Conservation (phyloP, 2,329 filamentous ascomycete species). For the Colletotrichum zoysiae region DNA sequence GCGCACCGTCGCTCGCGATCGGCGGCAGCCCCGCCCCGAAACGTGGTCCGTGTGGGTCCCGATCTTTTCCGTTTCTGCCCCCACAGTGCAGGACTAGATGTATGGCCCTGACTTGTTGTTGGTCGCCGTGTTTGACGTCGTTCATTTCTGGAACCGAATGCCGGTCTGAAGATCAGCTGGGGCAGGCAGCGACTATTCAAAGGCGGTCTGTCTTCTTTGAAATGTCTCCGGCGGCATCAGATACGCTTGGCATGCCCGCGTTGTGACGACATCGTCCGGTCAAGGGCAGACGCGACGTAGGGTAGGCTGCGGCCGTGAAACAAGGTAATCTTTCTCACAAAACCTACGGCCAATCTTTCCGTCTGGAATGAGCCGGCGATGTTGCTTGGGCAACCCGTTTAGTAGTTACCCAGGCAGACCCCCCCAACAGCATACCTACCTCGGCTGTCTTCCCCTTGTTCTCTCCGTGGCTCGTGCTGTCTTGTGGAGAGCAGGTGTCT, state of each 20-base stretch:
- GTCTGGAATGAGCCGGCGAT: too few species aligned
- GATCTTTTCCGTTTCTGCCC: background rate
- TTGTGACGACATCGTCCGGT: background rate
- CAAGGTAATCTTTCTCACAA: too few species aligned
- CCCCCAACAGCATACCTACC: too few species aligned
- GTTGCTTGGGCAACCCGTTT: background rate
- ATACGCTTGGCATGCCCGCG: too few species aligned
- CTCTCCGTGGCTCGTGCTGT: background rate
- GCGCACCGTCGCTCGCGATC: background rate
- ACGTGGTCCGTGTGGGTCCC: slow-evolving; percentile 3
- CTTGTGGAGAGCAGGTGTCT: background rate
- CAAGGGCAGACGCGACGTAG: too few species aligned
- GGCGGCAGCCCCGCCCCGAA: slow-evolving; percentile 1
- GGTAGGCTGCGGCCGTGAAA: background rate
- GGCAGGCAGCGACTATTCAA: background rate
- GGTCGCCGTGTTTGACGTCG: too few species aligned
- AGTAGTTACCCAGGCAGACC: background rate
- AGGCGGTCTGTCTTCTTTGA: too few species aligned
- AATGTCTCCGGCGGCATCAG: background rate
- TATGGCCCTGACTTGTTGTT: too few species aligned
- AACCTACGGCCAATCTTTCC: too few species aligned
- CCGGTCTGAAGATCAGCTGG: too few species aligned
- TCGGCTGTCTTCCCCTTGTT: background rate
- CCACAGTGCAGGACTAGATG: background rate
- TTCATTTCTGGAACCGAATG: too few species aligned